These are phyloP conservation scores for Penicillium samsonianum DNA, from an alignment of 495 filamentous ascomycete genomes.

Conservation along the genomic window DNA sequence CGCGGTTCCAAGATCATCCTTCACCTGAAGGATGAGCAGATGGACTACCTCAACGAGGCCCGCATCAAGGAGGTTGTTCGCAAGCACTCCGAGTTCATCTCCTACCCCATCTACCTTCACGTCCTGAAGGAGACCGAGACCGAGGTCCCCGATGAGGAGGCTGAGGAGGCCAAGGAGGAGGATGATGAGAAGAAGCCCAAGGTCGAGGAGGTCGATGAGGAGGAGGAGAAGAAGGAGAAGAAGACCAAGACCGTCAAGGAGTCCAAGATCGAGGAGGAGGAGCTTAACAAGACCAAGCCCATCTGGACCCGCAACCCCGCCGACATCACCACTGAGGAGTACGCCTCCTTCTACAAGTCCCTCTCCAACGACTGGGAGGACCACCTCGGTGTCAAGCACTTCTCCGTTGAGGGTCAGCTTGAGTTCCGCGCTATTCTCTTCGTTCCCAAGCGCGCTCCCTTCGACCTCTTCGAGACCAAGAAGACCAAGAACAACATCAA, in stretches of 20 bases:
- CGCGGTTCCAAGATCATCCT: slow-evolving; percentile 98
- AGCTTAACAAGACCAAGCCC: slow-evolving; percentile 99
- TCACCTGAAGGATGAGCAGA: slow-evolving; percentile 98
- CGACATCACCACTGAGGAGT: slow-evolving; percentile 96
- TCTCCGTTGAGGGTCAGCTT: slow-evolving; percentile 99
- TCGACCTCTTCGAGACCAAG: slow-evolving; percentile 99
- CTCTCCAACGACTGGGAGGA: slow-evolving; percentile 99
- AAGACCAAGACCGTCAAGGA: slow-evolving; percentile 99
- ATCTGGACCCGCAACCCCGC: slow-evolving; percentile 99
- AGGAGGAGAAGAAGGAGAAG: slow-evolving; percentile 78
- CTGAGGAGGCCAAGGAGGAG: slow-evolving; percentile 72
- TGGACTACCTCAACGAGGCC: slow-evolving; percentile 95
- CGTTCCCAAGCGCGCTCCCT: slow-evolving; percentile 98
- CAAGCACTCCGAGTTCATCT: slow-evolving; percentile 99
- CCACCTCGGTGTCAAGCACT: slow-evolving; percentile 99
- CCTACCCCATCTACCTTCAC: slow-evolving; percentile 99
- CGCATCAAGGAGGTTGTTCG: slow-evolving; percentile 99
- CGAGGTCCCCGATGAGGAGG: slow-evolving; percentile 97
- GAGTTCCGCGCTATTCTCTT: slow-evolving; percentile 99
- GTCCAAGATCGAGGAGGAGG: slow-evolving; percentile 96
- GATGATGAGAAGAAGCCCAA: slow-evolving; percentile 84
- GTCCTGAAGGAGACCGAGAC: slow-evolving; percentile 98
- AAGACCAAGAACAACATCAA: slow-evolving; percentile 99
- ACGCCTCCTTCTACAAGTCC: slow-evolving; percentile 98
- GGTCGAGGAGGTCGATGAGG: slow-evolving; percentile 73